Evolutionary conservation across 192 early-diverging fungal species (phyloP), one percentile per base, ranked within the genome.

Genomic region (Dimargaris cristalligena): DNA sequence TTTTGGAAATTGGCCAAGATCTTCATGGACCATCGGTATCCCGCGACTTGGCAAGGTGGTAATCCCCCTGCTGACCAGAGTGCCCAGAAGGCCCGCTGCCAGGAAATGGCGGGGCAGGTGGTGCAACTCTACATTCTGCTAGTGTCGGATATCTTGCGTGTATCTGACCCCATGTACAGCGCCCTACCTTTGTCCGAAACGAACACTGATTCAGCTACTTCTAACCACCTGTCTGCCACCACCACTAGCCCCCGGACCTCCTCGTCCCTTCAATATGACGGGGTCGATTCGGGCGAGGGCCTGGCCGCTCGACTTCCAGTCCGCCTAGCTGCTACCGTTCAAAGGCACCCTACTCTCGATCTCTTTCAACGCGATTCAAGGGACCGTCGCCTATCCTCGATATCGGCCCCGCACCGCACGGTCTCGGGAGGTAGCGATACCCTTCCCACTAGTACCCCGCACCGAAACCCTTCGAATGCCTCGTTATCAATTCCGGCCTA

Each of bases 1-100:
- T 97, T 97, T 74, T 94, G 94, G 89, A 83, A 87, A 67, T 67
- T 94, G 2, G 86, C 89, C 51, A 80, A 81, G 56, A 78, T 89
- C 3, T 97, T 79, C 63, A 86, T 88, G 64, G 94, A 94, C 57
- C 86, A 90, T 34, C 82, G 85, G 61, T 85, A 90, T 56, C 71
- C 33, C 16, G 33, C 54, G 25, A 18, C 52, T 25, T 28, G 16
- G 50, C 28, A 20, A 16, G 41, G 34, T 25, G 51, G 8, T 6
- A 31, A 34, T 22, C 22, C 18, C n/a, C n/a, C n/a, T n/a, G n/a
- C n/a, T n/a, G n/a, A n/a, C n/a, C n/a, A n/a, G n/a, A n/a, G n/a
- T n/a, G 72, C 71, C 57, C 77, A 80, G 47, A 74, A 86, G 29
- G 67, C 80, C 49, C 74, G 79, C 22, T 86, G 83, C 58, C 74